These are phyloP conservation scores for Coelastrella sp. DNA, from an alignment of 139 green algal species.

Conservation along the genomic window DNA sequence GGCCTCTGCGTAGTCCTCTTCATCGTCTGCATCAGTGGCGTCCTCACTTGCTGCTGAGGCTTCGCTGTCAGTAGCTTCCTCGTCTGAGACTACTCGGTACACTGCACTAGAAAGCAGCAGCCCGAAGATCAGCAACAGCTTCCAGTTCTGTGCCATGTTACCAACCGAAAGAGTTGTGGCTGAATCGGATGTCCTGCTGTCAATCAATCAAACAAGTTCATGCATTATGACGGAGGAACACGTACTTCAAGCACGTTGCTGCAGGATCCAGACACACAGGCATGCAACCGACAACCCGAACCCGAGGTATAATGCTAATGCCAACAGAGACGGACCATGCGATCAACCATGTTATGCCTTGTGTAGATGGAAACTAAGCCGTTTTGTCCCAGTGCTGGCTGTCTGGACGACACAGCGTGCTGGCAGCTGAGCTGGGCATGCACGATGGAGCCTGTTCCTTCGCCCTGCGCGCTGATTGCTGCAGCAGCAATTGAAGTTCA, in stretches of 20 bases:
- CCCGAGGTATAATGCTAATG: not conserved
- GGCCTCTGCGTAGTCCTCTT: slow-evolving; percentile 59
- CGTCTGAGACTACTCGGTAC: not conserved
- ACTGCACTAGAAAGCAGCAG: slow-evolving; percentile 25
- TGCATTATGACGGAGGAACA: too few species aligned
- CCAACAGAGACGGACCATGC: too few species aligned
- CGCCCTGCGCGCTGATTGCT: too few species aligned
- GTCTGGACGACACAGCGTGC: too few species aligned
- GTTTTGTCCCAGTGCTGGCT: too few species aligned
- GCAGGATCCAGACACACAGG: too few species aligned
- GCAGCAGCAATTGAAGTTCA: too few species aligned
- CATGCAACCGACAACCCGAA: not conserved
- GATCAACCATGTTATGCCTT: too few species aligned
- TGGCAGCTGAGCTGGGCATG: too few species aligned
- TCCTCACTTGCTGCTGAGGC: slow-evolving; percentile 14
- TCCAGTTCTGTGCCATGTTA: slow-evolving; percentile 14
- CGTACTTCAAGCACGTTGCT: too few species aligned
- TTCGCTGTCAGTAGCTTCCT: not conserved
- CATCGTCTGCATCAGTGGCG: slow-evolving; percentile 27
- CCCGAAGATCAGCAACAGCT: slow-evolving; percentile 20
- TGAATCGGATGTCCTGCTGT: not conserved
- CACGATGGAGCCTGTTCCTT: too few species aligned
- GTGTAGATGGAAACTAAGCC: too few species aligned
- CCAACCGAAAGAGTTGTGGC: not conserved
- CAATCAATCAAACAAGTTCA: not conserved